Evolutionary conservation across 306 rosid species (phyloP), one percentile per base, ranked within the genome.

Genomic region (Fragaria iinumae): DNA sequence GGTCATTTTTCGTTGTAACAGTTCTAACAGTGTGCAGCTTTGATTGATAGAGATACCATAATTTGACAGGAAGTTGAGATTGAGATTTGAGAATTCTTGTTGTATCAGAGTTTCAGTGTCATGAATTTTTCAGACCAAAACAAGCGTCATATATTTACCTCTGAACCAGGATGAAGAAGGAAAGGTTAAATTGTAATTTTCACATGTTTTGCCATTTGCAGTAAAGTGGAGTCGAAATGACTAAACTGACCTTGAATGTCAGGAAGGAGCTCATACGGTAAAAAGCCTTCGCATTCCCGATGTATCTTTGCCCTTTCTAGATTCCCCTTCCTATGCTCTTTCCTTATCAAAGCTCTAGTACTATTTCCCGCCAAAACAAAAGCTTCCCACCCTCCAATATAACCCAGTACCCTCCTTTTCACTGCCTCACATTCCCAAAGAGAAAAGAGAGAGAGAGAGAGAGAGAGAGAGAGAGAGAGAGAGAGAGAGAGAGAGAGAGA

Each of bases 341-440:
- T 74, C 68, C 74, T 60, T 79, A 63, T 80, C 81, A 80, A 23
- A 57, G 74, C 52, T 47, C 32, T 70, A 39, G 65, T 20, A 48
- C 83, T 45, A 47, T 82, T 91, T 93, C 93, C 92, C 96, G 91
- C 93, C 92, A 83, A 80, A 90, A 71, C 44, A 73, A 84, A 56
- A 67, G 23, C 49, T 45, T 71, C 47, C 74, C 63, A 13, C 23
- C 76, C 73, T 56, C 73, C 69, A 77, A 41, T 84, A 79, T 76
- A 81, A 81, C 21, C 74, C 76, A 50, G 56, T 62, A 12, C 63
- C 41, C 70, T 36, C 77, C 77, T 79, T 79, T 77, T 70, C 23
- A 50, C 80, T 23, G 56, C 80, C 80, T 57, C 87, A 70, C 84
- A 45, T 23, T 21, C 73, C 36, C 70, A 32, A 69, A 79, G 67